Base-by-base conservation (phyloP, 2,329 filamentous ascomycete genomes). In the Xylaria sp. region DNA sequence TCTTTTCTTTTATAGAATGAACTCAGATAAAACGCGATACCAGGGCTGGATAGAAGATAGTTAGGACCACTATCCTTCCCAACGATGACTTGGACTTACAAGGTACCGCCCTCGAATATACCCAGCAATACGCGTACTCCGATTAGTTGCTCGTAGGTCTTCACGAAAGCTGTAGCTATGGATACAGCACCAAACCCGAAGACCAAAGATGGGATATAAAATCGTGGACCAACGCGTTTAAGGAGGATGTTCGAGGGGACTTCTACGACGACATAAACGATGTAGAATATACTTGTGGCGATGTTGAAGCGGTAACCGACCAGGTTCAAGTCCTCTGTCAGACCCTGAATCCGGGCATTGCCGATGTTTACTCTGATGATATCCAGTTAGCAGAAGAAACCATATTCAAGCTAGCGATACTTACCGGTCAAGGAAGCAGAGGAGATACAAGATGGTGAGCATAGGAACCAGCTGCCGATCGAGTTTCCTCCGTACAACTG, bases 271-370 rank as follows among this genome's bases (percentile, higher is more conserved):
- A 87, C 79, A 76, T 88, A 88, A 63, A 85, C 74, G 66, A 88
- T 83, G 77, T 87, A 88, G 79, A 88, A 87, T 65, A 86, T 82
- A 58, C 85, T 86, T 0, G 86, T 82, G 0, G 85, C 83, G 80
- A 84, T 86, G 73, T 88, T 88, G 80, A 87, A 87, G 13, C 81
- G 81, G 57, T 81, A 77, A n/a, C 83, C 81, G 22, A 75, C 69
- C 11, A 88, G 80, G 4, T 82, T 68, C 2, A 88, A 77, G 33
- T 87, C 85, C 13, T 76, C 72, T 0, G 70, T 76, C 79, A 88
- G 80, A 20, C 86, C 86, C 66, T 86, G 83, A 60, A 88, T 87
- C 49, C 84, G 80, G 2, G 85, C 86, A 75, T 87, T 87, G 66
- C 86, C 84, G 62, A 85, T 82, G 68, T 85, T 83, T 70, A 76